Base-by-base conservation (phyloP, 192 early-diverging fungal genomes). In the Glomus cerebriforme region DNA sequence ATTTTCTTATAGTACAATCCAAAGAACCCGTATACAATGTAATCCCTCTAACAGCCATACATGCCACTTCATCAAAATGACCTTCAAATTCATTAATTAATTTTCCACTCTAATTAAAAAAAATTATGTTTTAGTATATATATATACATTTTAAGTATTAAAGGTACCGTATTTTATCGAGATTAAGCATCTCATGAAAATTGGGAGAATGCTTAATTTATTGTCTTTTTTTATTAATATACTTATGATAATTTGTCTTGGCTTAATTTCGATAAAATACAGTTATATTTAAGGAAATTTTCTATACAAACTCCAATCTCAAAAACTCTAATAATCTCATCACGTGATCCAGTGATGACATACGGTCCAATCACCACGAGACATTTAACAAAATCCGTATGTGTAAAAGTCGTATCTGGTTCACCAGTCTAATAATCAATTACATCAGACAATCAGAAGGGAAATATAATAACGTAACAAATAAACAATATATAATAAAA, bases 21-120 rank as follows among this genome's bases (percentile, higher is more conserved):
- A 98, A 82, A 0, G 94, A 93, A 22, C 88, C 92, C 17, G 94
- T 93, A 81, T 93, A 95, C 19, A 98, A 83, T 3, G 82, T 87
- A 6, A 87, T 82, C 8, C 93, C 93, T 45, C 83, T 64, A 3
- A 88, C 79, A 1, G 82, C 82, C 78, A 98, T 82, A 62, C 88
- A 85, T 0, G 92, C 89, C 2, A 99, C 91, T 81, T 97, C 96
- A 79, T 95, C 96, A 75, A 93, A 96, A 79, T 99, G 97, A 6
- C 93, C 95, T 35, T 92, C 88, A 37, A 99, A 91, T 17, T 87
- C 86, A 29, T 88, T 87, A n/a, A 96, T 85, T 15, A 93, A 83
- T 43, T 94, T 88, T 65, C 91, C 94, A 17, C 88, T 87, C 95
- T 96, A 71, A 43, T 22, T 27, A 45, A 49, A 39, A 19, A 72